Evolutionary conservation across 495 filamentous ascomycete species (phyloP).

Genomic region (Bryoglossum gracile): DNA sequence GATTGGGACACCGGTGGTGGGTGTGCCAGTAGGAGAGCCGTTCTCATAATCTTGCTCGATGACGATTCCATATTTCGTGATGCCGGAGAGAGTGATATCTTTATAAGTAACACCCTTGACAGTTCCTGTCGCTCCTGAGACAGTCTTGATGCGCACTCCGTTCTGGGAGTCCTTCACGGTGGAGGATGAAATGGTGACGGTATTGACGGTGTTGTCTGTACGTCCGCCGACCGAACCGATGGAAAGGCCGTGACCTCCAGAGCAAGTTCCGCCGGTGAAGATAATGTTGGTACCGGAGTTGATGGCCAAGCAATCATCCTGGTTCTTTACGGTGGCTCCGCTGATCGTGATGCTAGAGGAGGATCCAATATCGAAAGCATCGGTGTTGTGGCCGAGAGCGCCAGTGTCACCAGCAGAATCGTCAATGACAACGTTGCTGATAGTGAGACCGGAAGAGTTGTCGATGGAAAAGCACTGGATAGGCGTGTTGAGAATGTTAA

Average conservation of each 20-base stretch:
- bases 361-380: constrained; percentile 55
- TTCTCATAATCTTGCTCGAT: constrained; percentile 68
- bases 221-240: constrained; percentile 64
- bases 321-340: constrained; percentile 51
- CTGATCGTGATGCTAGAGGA: constrained; percentile 44
- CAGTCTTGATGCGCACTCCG: constrained; percentile 55
- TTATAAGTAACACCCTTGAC: constrained; percentile 52
- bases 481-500: constrained; percentile 47
- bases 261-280: constrained; percentile 46
- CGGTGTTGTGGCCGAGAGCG: constrained; percentile 52
- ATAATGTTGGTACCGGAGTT: constrained; percentile 49
- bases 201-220: constrained; percentile 50
- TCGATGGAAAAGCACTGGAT: constrained; percentile 57
- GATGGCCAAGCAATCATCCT: constrained; percentile 59
- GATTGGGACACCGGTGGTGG: constrained; percentile 55
- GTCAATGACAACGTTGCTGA: constrained; percentile 39
- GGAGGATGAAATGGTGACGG: constrained; percentile 46
- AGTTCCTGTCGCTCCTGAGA: constrained; percentile 47
- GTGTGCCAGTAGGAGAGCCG: constrained; percentile 49
- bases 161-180: constrained; percentile 48
- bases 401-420: constrained; percentile 47
- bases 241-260: constrained; percentile 59
- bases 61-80: constrained; percentile 56
- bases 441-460: constrained; percentile 37
- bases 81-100: constrained; percentile 49